Percentiles rank a stretch among this genome's conserved stretches.
These are phyloP conservation scores for Skeletonema marinoi DNA, from an alignment of 108 stramenopile species.

Conservation along the genomic window DNA sequence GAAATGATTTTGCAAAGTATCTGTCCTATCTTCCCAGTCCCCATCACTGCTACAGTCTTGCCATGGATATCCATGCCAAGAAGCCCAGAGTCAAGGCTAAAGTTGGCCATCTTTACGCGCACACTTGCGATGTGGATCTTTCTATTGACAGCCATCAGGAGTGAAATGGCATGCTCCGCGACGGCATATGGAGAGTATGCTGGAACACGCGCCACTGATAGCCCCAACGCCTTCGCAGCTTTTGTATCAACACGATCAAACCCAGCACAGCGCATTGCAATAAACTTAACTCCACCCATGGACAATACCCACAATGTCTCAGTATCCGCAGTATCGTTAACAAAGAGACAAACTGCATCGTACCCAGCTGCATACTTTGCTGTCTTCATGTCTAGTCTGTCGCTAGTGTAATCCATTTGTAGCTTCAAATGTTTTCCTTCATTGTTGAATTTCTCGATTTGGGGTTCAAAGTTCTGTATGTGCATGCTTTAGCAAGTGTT, in stretches of 20 bases:
- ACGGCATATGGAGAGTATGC: constrained; percentile 87
- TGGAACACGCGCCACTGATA: constrained; percentile 76
- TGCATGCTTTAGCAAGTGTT: background rate
- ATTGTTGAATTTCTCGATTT: constrained; percentile 53
- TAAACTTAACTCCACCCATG: constrained; percentile 65
- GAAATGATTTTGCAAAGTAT: constrained; percentile 73
- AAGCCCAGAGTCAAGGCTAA: constrained; percentile 75
- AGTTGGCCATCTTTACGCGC: constrained; percentile 78
- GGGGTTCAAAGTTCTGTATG: background rate
- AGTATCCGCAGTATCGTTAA: constrained; percentile 75
- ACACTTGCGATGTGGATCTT: constrained; percentile 55
- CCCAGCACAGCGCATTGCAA: constrained; percentile 77
- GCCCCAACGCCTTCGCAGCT: constrained; percentile 64
- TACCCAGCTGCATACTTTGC: constrained; percentile 65
- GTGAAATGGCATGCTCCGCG: constrained; percentile 78
- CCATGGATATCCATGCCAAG: constrained; percentile 80
- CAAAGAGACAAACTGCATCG: constrained; percentile 77
- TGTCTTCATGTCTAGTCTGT: constrained; percentile 49
- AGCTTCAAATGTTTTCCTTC: constrained; percentile 38
- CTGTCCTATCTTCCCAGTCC: constrained; percentile 78
- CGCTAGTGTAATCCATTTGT: constrained; percentile 63
- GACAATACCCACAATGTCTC: constrained; percentile 51
- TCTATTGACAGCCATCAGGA: constrained; percentile 80
- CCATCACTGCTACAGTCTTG: constrained; percentile 66
- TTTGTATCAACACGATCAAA: constrained; percentile 77